Evolutionary conservation across 371 early-diverging fungal genomes (phyloP).

Genomic region (Mortierella sp.): DNA sequence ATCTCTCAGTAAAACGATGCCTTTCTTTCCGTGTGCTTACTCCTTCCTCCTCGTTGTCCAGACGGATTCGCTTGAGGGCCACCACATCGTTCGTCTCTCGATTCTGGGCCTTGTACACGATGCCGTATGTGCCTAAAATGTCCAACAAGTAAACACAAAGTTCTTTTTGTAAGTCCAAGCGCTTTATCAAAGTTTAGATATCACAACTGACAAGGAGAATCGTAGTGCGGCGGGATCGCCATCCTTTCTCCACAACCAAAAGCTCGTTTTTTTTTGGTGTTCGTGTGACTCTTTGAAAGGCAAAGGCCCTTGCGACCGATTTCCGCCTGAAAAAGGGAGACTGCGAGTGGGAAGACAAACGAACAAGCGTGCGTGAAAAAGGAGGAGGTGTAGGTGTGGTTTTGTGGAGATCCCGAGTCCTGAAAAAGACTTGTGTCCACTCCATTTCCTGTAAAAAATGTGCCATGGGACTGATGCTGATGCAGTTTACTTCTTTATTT

Average conservation of each 20-base stretch:
- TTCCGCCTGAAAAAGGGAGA: background rate
- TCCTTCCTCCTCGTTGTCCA: constrained; percentile 97
- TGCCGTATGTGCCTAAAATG: constrained; percentile 96
- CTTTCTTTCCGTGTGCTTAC: constrained; percentile 54
- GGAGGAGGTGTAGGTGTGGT: background rate
- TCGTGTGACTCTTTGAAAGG: background rate
- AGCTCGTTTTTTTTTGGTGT: background rate
- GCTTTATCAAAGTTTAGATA: no score
- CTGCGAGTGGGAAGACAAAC: background rate
- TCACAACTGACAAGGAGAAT: background rate
- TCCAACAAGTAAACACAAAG: background rate
- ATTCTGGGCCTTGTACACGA: constrained; percentile 98
- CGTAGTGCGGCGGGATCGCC: background rate
- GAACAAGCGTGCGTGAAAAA: background rate
- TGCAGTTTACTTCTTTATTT: background rate
- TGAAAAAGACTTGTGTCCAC: background rate
- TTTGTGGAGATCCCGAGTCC: constrained; percentile 4
- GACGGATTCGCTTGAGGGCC: constrained; percentile 97
- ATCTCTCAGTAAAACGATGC: background rate
- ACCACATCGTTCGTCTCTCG: constrained; percentile 92
- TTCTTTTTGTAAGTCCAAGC: background rate
- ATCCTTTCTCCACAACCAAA: background rate
- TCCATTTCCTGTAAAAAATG: background rate
- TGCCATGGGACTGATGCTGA: background rate
- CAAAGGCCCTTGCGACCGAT: background rate